Percentiles rank a stretch among this genome's conserved stretches.
These are phyloP conservation scores for Stephania cephalantha DNA, from an alignment of 164 flowering plant genomes.

Conservation along the genomic window DNA sequence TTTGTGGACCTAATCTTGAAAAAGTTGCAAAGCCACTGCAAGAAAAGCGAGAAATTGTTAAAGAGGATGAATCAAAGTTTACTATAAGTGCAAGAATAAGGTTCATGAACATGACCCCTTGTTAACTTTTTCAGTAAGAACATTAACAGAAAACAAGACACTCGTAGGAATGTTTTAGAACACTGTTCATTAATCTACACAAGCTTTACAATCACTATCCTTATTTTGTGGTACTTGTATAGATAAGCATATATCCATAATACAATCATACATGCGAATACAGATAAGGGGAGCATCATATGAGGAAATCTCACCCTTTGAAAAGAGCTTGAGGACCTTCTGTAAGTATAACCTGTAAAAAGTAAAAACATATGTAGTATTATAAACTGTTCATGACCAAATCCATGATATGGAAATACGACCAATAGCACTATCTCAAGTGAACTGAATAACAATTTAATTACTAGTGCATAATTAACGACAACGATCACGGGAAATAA, in stretches of 20 bases:
- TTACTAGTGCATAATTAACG: not conserved
- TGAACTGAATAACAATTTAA: too few species aligned
- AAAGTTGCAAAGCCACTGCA: slow-evolving; percentile 74
- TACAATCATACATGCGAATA: too few species aligned
- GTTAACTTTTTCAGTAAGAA: too few species aligned
- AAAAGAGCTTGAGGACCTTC: slow-evolving; percentile 79
- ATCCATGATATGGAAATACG: not conserved
- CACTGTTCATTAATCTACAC: too few species aligned
- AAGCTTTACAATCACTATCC: too few species aligned
- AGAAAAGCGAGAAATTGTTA: slow-evolving; percentile 6
- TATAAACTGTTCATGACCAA: not conserved
- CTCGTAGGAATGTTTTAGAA: too few species aligned
- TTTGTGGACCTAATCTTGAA: slow-evolving; percentile 87
- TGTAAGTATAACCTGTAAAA: slow-evolving; percentile 52
- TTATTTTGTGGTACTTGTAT: not conserved
- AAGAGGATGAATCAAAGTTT: not conserved
- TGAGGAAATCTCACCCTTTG: slow-evolving; percentile 16
- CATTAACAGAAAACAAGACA: too few species aligned
- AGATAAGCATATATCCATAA: not conserved
- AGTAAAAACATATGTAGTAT: slow-evolving; percentile 17
- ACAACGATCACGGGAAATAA: not conserved
- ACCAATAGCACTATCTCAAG: not conserved
- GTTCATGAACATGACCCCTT: too few species aligned
- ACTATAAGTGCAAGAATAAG: not conserved
- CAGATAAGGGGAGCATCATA: not conserved